Conservation (phyloP, 1,139 yeast genomes). For the Candida dubliniensis region DNA sequence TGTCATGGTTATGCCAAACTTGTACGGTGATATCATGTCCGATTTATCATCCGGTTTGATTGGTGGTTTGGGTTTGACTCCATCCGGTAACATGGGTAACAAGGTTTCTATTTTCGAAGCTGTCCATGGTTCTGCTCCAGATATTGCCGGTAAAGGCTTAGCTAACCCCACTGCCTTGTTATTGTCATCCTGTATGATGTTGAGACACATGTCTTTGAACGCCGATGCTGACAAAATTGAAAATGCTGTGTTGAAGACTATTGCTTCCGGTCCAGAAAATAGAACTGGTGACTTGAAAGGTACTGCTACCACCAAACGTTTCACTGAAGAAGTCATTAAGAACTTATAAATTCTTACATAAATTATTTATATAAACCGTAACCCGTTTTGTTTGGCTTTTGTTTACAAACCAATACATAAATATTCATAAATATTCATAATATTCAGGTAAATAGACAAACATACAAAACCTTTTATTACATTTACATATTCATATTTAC, state of each 20-base stretch:
- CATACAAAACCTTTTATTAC: not conserved
- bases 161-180: conserved; percentile 98
- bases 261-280: conserved; percentile 89
- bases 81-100: conserved; percentile 99
- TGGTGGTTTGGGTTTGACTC: conserved; percentile 98
- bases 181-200: conserved; percentile 97
- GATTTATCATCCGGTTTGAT: conserved; percentile 96
- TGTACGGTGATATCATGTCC: conserved; percentile 97
- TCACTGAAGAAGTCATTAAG: conserved; percentile 67
- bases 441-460: not conserved
- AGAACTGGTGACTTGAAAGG: conserved; percentile 98
- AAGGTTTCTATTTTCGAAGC: conserved; percentile 97
- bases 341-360: conserved; percentile 34
- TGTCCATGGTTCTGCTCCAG: conserved; percentile 99
- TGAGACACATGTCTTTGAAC: conserved; percentile 93
- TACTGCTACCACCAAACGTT: conserved; percentile 80
- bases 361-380: not conserved
- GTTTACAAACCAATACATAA: not conserved
- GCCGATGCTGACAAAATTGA: conserved; percentile 81
- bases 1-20: conserved; percentile 99
- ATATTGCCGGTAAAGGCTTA: conserved; percentile 95
- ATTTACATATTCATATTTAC: conserved; percentile 6
- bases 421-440: not conserved
- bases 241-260: conserved; percentile 84
- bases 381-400: not conserved